phyloP scores from a whole-genome alignment of 768 basidiomycete species.

The Mrakia gelida region DNA sequence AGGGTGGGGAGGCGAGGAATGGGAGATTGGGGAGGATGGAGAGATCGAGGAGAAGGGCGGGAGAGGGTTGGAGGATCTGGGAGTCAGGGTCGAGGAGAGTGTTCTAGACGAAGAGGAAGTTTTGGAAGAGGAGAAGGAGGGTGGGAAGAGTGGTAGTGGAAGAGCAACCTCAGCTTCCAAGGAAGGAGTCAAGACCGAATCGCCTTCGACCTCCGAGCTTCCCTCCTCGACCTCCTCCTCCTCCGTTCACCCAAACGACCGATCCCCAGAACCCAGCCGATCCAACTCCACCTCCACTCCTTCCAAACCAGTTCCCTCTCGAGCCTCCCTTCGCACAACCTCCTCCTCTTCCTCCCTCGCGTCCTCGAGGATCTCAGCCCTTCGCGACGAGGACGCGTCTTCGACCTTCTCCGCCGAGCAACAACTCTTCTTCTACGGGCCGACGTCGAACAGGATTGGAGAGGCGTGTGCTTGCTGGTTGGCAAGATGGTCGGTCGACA shows the following conservation, averaged over 20 bases:
- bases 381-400: slow-evolving; percentile 2
- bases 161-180: neutral
- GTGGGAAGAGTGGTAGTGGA: neutral
- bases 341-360: slow-evolving; percentile 5
- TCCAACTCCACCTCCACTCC: neutral
- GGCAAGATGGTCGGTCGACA: slow-evolving; percentile 74
- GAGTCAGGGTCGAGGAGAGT: slow-evolving; percentile 24
- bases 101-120: neutral
- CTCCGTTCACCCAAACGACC: neutral
- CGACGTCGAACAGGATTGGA: slow-evolving; percentile 84
- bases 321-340: neutral
- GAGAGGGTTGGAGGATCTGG: slow-evolving; percentile 63
- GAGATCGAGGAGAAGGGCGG: slow-evolving; percentile 46
- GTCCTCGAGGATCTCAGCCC: neutral
- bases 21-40: slow-evolving; percentile 35
- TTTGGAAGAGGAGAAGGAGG: neutral
- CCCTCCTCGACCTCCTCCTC: neutral
- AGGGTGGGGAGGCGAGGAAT: slow-evolving; percentile 50
- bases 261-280: neutral
- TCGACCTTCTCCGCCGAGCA: neutral
- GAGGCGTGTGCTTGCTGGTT: slow-evolving; percentile 86
- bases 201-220: neutral
- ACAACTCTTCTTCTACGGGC: slow-evolving; percentile 61
- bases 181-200: slow-evolving; percentile 15
- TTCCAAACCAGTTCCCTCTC: neutral